Evolutionary conservation across 2,329 filamentous ascomycete genomes (phyloP).

Genomic region (Ophiosphaerella herpotricha): DNA sequence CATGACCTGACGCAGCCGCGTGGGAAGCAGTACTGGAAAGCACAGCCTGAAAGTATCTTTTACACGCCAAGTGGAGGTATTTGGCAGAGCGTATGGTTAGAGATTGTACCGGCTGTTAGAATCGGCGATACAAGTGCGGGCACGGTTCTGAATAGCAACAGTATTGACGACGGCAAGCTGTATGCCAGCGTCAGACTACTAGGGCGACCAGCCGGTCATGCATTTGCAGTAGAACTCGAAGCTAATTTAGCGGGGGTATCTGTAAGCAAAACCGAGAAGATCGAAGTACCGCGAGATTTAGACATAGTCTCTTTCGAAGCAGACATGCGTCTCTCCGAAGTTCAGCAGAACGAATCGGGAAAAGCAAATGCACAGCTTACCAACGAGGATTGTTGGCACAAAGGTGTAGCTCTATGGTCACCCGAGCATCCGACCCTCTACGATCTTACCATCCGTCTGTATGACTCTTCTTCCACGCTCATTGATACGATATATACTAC

Average conservation of each 20-base stretch:
- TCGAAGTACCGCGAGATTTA: constrained; percentile 55
- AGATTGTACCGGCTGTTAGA: constrained; percentile 58
- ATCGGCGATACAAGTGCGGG: constrained; percentile 62
- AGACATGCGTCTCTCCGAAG: constrained; percentile 54
- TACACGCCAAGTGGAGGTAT: constrained; percentile 63
- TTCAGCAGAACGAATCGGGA: constrained; percentile 44
- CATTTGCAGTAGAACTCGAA: constrained; percentile 59
- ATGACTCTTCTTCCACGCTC: constrained; percentile 44
- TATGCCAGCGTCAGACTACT: constrained; percentile 57
- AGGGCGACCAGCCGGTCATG: constrained; percentile 54
- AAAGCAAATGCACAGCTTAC: constrained; percentile 40
- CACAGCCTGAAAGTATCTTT: constrained; percentile 64
- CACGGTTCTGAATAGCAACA: constrained; percentile 61
- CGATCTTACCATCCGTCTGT: constrained; percentile 59
- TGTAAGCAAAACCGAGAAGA: constrained; percentile 52
- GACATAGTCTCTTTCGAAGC: constrained; percentile 56
- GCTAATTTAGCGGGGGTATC: constrained; percentile 56
- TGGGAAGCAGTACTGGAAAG: constrained; percentile 70
- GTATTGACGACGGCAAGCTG: constrained; percentile 58
- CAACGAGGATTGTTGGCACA: constrained; percentile 53
- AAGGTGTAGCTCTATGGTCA: constrained; percentile 66
- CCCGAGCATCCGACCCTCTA: constrained; percentile 63
- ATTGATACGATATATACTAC: constrained; percentile 64
- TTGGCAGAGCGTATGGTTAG: constrained; percentile 63
- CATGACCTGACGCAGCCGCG: constrained; percentile 67